A percentile compares a stretch with the other conserved stretches of the same genome.
Evolutionary conservation across 495 filamentous ascomycete genomes (phyloP).

Genomic region (Echria macrotheca): DNA sequence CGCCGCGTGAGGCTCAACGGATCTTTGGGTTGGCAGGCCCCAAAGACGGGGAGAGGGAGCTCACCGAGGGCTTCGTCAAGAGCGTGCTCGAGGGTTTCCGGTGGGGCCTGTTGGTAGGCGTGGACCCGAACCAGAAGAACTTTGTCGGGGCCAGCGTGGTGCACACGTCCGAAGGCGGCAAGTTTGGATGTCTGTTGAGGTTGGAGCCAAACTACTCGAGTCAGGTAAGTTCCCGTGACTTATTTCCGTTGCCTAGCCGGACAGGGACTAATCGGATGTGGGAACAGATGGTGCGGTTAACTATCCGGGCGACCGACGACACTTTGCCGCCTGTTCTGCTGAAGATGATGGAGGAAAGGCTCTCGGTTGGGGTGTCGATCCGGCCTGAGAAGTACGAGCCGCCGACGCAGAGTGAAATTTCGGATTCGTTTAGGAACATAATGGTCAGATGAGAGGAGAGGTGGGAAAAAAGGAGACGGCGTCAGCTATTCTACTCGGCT

Average conservation of each 20-base stretch:
- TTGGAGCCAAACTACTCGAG: slow-evolving; percentile 92
- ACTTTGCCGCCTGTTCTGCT: slow-evolving; percentile 71
- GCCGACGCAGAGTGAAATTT: slow-evolving; percentile 39
- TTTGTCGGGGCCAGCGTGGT: slow-evolving; percentile 89
- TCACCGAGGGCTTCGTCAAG: slow-evolving; percentile 55
- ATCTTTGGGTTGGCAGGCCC: slow-evolving; percentile 61
- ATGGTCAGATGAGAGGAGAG: slow-evolving; percentile 36
- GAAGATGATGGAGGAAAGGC: slow-evolving; percentile 78
- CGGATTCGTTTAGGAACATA: slow-evolving; percentile 43
- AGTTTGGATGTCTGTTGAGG: slow-evolving; percentile 88
- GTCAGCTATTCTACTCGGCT: too few relatives aligned
- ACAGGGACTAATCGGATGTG: not conserved
- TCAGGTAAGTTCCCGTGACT: slow-evolving; percentile 51
- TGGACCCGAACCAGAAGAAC: slow-evolving; percentile 88
- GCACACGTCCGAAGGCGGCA: slow-evolving; percentile 76
- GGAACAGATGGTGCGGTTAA: slow-evolving; percentile 85
- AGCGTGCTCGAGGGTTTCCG: slow-evolving; percentile 71
- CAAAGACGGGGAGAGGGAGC: slow-evolving; percentile 47
- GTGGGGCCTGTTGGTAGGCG: slow-evolving; percentile 78
- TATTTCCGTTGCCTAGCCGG: not conserved
- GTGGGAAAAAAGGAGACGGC: not conserved
- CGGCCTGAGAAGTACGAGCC: slow-evolving; percentile 25
- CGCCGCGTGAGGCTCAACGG: slow-evolving; percentile 76
- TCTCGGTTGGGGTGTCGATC: slow-evolving; percentile 50
- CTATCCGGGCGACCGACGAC: slow-evolving; percentile 91